A percentile compares a stretch with the other conserved stretches of the same genome.
These are phyloP conservation scores for Suhomyces choctaworum DNA, from an alignment of 1,139 yeast species.

Conservation along the genomic window DNA sequence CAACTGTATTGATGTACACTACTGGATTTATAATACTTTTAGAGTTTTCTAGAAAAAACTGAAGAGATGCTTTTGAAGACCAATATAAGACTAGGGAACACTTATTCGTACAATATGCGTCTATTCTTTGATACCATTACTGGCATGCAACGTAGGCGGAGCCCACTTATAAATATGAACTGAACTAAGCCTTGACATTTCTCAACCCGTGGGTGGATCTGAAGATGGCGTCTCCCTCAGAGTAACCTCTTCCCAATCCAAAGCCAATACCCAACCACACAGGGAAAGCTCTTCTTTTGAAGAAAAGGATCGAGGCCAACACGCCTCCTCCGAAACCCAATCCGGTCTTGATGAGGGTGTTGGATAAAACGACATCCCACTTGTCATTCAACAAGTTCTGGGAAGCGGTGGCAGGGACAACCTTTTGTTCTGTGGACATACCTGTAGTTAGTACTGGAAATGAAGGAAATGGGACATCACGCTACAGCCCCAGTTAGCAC, in stretches of 20 bases:
- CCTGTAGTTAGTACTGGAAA: slow-evolving; percentile 6
- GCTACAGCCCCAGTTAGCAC: no score
- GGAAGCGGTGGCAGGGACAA: slow-evolving; percentile 31
- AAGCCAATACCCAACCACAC: slow-evolving; percentile 96
- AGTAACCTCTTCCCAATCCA: slow-evolving; percentile 95
- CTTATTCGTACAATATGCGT: no score
- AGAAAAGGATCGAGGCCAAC: slow-evolving; percentile 83
- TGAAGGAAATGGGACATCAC: no score
- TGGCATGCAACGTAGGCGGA: slow-evolving; percentile 9
- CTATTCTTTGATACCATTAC: slow-evolving; percentile 6
- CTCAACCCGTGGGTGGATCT: slow-evolving; percentile 77
- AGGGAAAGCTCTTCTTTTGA: slow-evolving; percentile 94
- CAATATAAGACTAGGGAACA: no score
- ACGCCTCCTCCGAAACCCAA: slow-evolving; percentile 98
- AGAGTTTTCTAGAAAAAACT: no score
- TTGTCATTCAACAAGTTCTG: slow-evolving; percentile 77
- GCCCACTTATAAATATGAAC: slow-evolving; percentile 11
- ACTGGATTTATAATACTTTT: no score
- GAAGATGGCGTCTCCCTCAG: slow-evolving; percentile 97
- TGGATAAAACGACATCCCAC: slow-evolving; percentile 97
- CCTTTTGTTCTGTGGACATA: slow-evolving; percentile 21
- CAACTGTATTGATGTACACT: no score
- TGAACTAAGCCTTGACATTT: slow-evolving; percentile 58
- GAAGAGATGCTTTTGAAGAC: no score
- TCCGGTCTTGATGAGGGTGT: slow-evolving; percentile 94